Conservation (phyloP, 805 yeast genomes). For the Barnettozyma pratensis region DNA sequence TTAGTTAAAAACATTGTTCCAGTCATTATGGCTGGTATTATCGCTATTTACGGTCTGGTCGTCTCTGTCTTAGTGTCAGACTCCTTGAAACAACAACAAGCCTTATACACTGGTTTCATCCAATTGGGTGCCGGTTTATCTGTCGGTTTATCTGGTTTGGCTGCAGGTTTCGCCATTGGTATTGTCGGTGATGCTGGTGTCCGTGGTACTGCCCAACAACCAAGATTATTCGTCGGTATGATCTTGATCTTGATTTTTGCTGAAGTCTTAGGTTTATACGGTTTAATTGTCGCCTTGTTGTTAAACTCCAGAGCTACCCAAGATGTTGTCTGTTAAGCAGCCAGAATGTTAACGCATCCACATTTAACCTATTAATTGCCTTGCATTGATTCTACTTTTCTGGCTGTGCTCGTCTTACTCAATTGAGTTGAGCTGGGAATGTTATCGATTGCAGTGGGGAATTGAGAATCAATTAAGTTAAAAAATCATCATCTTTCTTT, state of each 20-base stretch:
- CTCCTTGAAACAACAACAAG: slow-evolving; percentile 83
- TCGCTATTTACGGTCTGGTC: slow-evolving; percentile 96
- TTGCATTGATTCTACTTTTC: neutral
- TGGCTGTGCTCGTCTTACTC: neutral
- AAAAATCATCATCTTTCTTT: neutral
- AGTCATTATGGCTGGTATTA: slow-evolving; percentile 99
- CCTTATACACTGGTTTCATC: slow-evolving; percentile 94
- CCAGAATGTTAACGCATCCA: neutral
- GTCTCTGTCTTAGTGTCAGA: slow-evolving; percentile 93
- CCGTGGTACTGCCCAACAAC: slow-evolving; percentile 97
- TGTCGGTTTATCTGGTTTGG: slow-evolving; percentile 94
- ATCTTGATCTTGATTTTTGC: slow-evolving; percentile 97
- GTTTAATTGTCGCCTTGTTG: slow-evolving; percentile 95
- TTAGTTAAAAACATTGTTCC: slow-evolving; percentile 92
- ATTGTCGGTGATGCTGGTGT: slow-evolving; percentile 99
- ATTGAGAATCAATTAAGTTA: neutral
- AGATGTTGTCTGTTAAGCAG: slow-evolving; percentile 70
- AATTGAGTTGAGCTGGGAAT: slow-evolving; percentile 1
- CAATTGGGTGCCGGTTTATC: slow-evolving; percentile 98
- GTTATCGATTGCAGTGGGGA: too few species aligned
- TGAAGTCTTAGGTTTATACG: slow-evolving; percentile 97
- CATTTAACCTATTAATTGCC: neutral
- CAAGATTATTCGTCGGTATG: slow-evolving; percentile 97
- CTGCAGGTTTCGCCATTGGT: slow-evolving; percentile 99
- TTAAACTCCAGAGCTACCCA: slow-evolving; percentile 97